These are phyloP conservation scores for Microsporum ferrugineum DNA, from an alignment of 2,329 filamentous ascomycete genomes.

Conservation along the genomic window DNA sequence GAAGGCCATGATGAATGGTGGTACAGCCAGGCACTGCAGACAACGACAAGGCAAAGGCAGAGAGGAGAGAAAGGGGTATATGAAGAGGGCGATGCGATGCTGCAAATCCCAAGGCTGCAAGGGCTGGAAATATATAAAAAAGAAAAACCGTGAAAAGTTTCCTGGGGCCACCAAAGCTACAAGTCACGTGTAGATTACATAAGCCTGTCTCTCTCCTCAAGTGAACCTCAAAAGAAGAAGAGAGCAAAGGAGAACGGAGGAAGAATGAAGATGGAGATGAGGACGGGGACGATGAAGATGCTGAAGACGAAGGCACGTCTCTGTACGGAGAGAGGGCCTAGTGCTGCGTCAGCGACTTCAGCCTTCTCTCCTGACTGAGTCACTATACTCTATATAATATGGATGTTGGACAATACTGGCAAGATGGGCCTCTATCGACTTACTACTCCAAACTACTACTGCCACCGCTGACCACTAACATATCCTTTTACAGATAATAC, in stretches of 20 bases:
- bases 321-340: not conserved
- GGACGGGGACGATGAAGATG: not conserved
- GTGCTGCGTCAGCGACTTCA: not conserved
- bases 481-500: not conserved
- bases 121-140: not conserved
- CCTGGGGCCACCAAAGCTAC: not conserved
- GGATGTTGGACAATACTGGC: not conserved
- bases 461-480: not conserved
- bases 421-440: not conserved
- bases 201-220: not conserved
- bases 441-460: not conserved
- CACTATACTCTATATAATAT: not conserved
- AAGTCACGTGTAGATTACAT: not conserved
- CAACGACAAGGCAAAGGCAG: not conserved
- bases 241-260: not conserved
- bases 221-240: not conserved
- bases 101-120: not conserved
- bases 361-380: not conserved
- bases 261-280: not conserved
- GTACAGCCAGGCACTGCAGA: not conserved
- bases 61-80: not conserved
- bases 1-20: constrained; percentile 8
- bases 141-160: not conserved
- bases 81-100: not conserved
- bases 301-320: not conserved